Evolutionary conservation across 2,329 filamentous ascomycete species (phyloP).

Genomic region (Magnaporthiopsis rhizophila): DNA sequence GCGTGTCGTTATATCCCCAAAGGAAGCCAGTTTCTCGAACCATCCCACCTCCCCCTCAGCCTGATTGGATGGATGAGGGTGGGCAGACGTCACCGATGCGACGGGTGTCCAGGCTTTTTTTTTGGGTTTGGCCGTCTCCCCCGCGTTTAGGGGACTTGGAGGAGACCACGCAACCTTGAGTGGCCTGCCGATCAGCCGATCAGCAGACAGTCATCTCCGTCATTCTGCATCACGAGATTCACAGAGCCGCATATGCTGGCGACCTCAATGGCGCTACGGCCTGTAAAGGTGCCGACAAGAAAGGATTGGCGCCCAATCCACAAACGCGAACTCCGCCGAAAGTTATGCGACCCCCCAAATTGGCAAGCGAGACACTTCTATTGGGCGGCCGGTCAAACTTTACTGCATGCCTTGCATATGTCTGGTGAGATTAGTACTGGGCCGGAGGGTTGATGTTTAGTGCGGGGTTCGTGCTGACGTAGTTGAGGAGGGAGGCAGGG

Average conservation of each 20-base stretch:
- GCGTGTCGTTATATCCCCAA: background rate
- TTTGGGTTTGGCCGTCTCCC: too few relatives aligned
- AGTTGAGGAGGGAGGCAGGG: too few relatives aligned
- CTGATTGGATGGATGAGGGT: background rate
- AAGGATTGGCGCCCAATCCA: background rate
- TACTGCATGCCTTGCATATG: background rate
- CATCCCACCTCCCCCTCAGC: background rate
- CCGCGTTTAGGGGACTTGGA: background rate
- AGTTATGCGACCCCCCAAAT: background rate
- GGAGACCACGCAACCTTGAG: background rate
- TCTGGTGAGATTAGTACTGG: background rate
- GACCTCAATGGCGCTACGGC: background rate
- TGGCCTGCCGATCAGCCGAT: background rate
- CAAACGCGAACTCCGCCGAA: background rate
- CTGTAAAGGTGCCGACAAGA: conserved; percentile 1
- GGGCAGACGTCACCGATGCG: background rate
- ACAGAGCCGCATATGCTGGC: background rate
- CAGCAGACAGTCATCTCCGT: background rate
- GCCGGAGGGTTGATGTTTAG: too few relatives aligned
- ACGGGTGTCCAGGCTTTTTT: too few relatives aligned
- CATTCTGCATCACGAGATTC: background rate
- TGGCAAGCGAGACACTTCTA: too few relatives aligned
- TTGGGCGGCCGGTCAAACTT: too few relatives aligned
- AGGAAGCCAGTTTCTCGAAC: background rate
- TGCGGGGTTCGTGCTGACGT: too few relatives aligned